Evolutionary conservation across 306 rosid genomes (phyloP).

Genomic region (Quercus bicolor): DNA sequence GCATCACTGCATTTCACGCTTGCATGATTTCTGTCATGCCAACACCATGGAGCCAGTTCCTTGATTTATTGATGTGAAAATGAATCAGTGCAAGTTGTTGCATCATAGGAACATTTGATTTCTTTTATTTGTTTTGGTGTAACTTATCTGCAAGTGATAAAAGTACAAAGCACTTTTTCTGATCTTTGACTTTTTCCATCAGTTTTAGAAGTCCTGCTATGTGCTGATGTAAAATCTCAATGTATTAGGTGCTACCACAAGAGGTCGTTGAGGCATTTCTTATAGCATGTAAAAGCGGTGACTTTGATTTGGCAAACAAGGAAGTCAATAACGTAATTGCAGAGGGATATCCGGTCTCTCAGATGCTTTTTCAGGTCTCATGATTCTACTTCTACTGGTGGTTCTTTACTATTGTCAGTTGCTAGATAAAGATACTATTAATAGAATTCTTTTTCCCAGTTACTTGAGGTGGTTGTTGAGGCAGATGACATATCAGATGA

Average conservation of each 20-base stretch:
- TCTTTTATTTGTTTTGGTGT: background rate
- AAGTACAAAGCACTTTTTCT: background rate
- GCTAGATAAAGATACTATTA: background rate
- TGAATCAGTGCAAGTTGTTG: background rate
- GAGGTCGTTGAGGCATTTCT: conserved; percentile 54
- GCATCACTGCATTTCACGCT: background rate
- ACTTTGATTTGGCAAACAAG: conserved; percentile 87
- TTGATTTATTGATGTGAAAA: background rate
- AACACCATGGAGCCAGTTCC: background rate
- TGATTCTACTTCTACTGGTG: conserved; percentile 9
- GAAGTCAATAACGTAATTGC: conserved; percentile 82
- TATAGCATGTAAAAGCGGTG: conserved; percentile 72
- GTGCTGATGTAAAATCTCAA: conserved; percentile 20
- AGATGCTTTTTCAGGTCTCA: conserved; percentile 71
- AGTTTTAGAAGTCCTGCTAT: background rate
- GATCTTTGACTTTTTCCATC: background rate
- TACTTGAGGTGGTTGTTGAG: conserved; percentile 69
- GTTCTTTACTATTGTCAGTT: background rate
- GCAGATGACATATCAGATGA: conserved; percentile 74
- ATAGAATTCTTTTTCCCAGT: conserved; percentile 37
- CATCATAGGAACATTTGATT: background rate
- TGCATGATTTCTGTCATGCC: conserved; percentile 2
- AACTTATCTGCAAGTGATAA: background rate
- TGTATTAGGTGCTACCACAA: conserved; percentile 59
- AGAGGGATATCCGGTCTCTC: conserved; percentile 94